phyloP scores from a whole-genome alignment of 2,329 filamentous ascomycete genomes.

The Fusarium ramigenum region DNA sequence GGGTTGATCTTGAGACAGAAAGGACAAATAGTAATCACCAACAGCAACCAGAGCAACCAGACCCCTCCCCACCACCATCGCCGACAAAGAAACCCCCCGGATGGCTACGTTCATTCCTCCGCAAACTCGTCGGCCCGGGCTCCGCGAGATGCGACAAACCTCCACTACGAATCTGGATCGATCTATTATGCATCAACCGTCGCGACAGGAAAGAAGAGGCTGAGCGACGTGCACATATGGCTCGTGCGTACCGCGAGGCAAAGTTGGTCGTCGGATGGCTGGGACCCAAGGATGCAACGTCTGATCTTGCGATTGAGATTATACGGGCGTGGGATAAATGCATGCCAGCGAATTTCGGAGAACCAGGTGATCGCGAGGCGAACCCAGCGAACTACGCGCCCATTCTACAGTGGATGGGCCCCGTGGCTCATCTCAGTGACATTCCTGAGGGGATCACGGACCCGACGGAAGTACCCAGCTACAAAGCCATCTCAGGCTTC shows the following conservation, averaged over 20 bases:
- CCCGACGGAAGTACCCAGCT: conserved; percentile 34
- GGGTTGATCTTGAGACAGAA: conserved; percentile 18
- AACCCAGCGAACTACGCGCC: conserved; percentile 37
- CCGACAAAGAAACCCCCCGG: conserved; percentile 31
- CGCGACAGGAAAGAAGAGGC: conserved; percentile 26
- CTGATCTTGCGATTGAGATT: conserved; percentile 37
- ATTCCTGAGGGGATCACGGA: conserved; percentile 38
- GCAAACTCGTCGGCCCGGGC: conserved; percentile 17
- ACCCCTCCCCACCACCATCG: conserved; percentile 17
- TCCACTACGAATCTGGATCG: conserved; percentile 36
- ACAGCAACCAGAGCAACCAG: background rate
- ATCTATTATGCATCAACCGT: conserved; percentile 35
- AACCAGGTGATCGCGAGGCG: conserved; percentile 34
- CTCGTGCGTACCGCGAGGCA: conserved; percentile 32
- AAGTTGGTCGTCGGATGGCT: conserved; percentile 38
- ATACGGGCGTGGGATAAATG: conserved; percentile 37
- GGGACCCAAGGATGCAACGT: conserved; percentile 31
- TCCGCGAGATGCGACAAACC: background rate
- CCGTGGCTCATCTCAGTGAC: conserved; percentile 36
- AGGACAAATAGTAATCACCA: background rate
- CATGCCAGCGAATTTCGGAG: conserved; percentile 34
- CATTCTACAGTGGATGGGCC: conserved; percentile 36
- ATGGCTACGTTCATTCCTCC: conserved; percentile 36
- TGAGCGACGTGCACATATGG: conserved; percentile 32
- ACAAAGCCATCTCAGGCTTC: conserved; percentile 34